Conservation (phyloP, 164 flowering plant species). For the Aristolochia contorta region DNA sequence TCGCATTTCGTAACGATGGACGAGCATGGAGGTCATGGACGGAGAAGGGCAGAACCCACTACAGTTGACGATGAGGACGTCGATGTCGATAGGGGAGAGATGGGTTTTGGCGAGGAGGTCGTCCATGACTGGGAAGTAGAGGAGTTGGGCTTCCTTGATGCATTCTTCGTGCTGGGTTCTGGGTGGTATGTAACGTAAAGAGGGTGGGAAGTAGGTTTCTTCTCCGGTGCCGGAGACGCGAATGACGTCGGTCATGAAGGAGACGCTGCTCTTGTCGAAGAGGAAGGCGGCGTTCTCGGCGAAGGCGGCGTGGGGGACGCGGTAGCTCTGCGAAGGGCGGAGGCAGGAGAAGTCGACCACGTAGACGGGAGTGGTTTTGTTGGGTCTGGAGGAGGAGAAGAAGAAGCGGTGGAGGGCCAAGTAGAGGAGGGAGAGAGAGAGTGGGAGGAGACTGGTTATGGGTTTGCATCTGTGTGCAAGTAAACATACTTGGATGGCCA, state of each 20-base stretch:
- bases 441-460: slow-evolving; percentile 15
- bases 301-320: slow-evolving; percentile 45
- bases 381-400: too few relatives aligned
- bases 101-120: slow-evolving; percentile 50
- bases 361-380: slow-evolving; percentile 26
- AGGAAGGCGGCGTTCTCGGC: slow-evolving; percentile 33
- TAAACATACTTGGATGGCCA: slow-evolving; percentile 14
- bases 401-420: slow-evolving; percentile 9
- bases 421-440: slow-evolving; percentile 11
- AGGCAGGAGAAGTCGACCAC: slow-evolving; percentile 62
- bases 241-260: slow-evolving; percentile 52
- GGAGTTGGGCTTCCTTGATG: slow-evolving; percentile 44
- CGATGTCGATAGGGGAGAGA: slow-evolving; percentile 35
- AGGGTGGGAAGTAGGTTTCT: slow-evolving; percentile 54
- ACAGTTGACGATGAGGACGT: slow-evolving; percentile 55
- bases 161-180: slow-evolving; percentile 31
- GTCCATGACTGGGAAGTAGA: slow-evolving; percentile 52
- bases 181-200: slow-evolving; percentile 57
- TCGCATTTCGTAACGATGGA: slow-evolving; percentile 48
- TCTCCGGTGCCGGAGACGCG: slow-evolving; percentile 47
- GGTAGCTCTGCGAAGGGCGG: slow-evolving; percentile 40
- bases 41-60: slow-evolving; percentile 65
- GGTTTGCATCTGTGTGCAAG: slow-evolving; percentile 15
- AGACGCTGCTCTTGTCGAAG: slow-evolving; percentile 33
- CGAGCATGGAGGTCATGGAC: slow-evolving; percentile 47